phyloP scores from a whole-genome alignment of 352 stramenopile genomes.

The Globisporangium recalcitrans region DNA sequence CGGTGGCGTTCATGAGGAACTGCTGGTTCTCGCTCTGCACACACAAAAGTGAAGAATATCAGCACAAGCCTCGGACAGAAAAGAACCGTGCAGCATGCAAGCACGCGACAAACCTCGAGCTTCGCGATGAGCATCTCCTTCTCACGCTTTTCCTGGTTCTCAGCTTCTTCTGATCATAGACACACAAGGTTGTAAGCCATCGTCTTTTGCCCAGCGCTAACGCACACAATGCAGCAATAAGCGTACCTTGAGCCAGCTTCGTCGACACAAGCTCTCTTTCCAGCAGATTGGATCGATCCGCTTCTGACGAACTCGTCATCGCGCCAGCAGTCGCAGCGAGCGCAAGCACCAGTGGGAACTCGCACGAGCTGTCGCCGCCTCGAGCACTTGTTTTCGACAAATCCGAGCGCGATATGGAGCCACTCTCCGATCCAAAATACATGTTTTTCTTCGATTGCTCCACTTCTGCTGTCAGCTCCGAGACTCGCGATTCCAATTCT shows the following conservation, averaged over 20 bases:
- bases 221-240: background rate
- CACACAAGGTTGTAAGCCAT: background rate
- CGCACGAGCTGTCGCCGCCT: slow-evolving; percentile 66
- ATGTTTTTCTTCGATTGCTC: slow-evolving; percentile 67
- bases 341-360: slow-evolving; percentile 79
- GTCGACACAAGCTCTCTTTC: slow-evolving; percentile 53
- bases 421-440: slow-evolving; percentile 68
- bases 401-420: slow-evolving; percentile 60
- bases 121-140: slow-evolving; percentile 58
- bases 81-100: background rate
- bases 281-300: slow-evolving; percentile 51
- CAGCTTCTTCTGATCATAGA: slow-evolving; percentile 7
- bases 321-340: slow-evolving; percentile 65
- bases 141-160: slow-evolving; percentile 22
- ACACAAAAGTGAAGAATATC: background rate
- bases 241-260: slow-evolving; percentile 44
- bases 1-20: slow-evolving; percentile 72
- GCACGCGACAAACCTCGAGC: slow-evolving; percentile 45
- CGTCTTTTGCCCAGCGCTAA: background rate
- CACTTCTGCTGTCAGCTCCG: slow-evolving; percentile 58
- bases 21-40: slow-evolving; percentile 76
- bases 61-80: background rate
- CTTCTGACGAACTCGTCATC: slow-evolving; percentile 70
- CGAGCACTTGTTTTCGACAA: slow-evolving; percentile 62
- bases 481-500: slow-evolving; percentile 60